phyloP scores from a whole-genome alignment of 257 asterid genomes.

The Schizonepeta tenuifolia region DNA sequence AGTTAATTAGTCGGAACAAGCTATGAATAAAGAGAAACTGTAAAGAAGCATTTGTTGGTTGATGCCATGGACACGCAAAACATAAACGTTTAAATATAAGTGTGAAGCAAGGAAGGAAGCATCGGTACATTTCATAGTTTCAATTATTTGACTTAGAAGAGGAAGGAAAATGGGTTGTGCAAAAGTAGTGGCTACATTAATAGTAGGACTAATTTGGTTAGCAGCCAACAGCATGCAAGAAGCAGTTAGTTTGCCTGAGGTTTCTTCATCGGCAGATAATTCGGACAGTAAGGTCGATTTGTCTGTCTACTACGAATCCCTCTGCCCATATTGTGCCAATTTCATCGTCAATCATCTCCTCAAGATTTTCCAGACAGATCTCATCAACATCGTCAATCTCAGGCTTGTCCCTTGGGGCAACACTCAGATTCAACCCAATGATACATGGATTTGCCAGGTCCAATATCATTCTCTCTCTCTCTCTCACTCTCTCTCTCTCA shows the following conservation, averaged over 20 bases:
- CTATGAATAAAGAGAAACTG: constrained; percentile 34
- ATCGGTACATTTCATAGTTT: background rate
- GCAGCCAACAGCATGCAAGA: constrained; percentile 23
- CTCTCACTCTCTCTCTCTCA: background rate
- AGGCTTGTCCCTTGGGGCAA: constrained; percentile 96
- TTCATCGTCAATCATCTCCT: constrained; percentile 75
- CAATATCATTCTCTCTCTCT: background rate
- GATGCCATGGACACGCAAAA: constrained; percentile 34
- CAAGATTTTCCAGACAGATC: constrained; percentile 73
- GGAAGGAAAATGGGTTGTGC: constrained; percentile 47
- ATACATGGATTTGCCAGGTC: constrained; percentile 84
- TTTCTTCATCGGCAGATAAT: background rate
- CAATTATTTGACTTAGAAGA: background rate
- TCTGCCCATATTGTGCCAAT: constrained; percentile 88
- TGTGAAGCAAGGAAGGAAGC: background rate
- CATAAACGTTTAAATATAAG: constrained; percentile 7
- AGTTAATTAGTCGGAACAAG: constrained; percentile 26
- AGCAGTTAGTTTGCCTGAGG: background rate
- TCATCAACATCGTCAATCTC: constrained; percentile 66
- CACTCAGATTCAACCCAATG: constrained; percentile 61
- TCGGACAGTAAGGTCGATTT: constrained; percentile 43
- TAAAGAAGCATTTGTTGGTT: constrained; percentile 30
- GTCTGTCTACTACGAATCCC: constrained; percentile 74
- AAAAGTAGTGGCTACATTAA: constrained; percentile 23
- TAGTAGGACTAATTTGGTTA: constrained; percentile 30